Evolutionary conservation across 345 rosid species (phyloP).

Genomic region (Salix koriyanagi): DNA sequence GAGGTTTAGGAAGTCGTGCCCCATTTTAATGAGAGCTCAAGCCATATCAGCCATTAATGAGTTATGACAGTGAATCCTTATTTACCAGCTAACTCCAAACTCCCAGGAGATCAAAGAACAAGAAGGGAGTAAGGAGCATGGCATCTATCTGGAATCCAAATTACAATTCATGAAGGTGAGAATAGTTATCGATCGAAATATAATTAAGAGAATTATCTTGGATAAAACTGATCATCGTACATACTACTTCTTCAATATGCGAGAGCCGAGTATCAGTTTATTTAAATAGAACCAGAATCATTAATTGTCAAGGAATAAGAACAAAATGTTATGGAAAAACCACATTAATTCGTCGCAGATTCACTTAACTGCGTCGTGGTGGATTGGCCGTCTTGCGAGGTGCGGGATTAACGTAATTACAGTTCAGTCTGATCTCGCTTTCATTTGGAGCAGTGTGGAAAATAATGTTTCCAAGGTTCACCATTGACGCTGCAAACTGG

Average conservation of each 20-base stretch:
- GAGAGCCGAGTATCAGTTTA: background rate
- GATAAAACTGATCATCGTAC: background rate
- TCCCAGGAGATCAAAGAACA: background rate
- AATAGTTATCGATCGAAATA: background rate
- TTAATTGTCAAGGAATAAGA: background rate
- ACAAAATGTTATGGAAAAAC: background rate
- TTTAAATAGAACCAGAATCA: background rate
- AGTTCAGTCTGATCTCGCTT: slow-evolving; percentile 45
- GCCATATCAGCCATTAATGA: background rate
- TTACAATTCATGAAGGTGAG: background rate
- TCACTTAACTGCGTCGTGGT: background rate
- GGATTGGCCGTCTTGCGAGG: background rate
- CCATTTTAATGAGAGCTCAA: background rate
- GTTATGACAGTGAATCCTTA: background rate
- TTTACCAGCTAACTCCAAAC: background rate
- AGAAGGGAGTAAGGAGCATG: background rate
- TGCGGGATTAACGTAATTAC: slow-evolving; percentile 26
- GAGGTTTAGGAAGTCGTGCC: background rate
- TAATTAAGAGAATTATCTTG: background rate
- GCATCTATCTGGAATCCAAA: background rate
- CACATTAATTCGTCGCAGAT: background rate
- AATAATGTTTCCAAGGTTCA: slow-evolving; percentile 45
- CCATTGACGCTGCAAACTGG: slow-evolving; percentile 58
- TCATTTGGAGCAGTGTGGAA: slow-evolving; percentile 20
- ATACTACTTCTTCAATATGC: background rate